Evolutionary conservation across 2,329 filamentous ascomycete species (phyloP), one percentile per base, ranked within the genome.

Genomic region (Trichophyton benhamiae): DNA sequence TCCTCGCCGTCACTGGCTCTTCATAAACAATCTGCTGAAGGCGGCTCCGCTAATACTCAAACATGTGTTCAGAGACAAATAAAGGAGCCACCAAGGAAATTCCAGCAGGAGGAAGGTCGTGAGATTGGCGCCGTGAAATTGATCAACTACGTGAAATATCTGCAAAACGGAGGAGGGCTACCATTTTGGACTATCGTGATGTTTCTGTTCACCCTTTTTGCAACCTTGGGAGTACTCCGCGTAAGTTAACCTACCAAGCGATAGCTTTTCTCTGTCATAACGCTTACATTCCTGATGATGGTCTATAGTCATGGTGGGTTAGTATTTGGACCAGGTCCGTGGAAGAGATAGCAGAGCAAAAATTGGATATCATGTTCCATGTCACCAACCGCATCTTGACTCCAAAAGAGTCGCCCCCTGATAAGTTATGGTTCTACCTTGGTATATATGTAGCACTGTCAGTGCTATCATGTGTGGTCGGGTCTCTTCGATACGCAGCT

Each of bases 41-140:
- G 9, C 17, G 27, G 11, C 7, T 13, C 27, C 9, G n/a, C 52
- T 11, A 20, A 62, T 59, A 38, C 20, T 6, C 33, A 62, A 60
- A 13, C 30, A 61, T 58, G 62, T 44, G 59, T 63, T 60, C 60
- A 49, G 25, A 9, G 60, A 2, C 57, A 53, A 17, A 60, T 64
- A 48, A 61, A 68, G 53, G 63, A 67, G 17, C 62, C 71, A 4
- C 80, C 83, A 0, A 84, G 84, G 65, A 87, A 89, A 71, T 92
- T 91, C 65, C 82, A 88, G 27, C 85, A 90, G 68, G 87, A 90
- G 2, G 89, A 94, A 71, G 77, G 76, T n/a, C 81, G 85, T 61
- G 87, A 89, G 69, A 81, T 81, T 60, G 89, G 89, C 0, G 81
- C 84, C 3, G 83, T 92, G 36, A 86, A 86, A 66, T 77, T 78